These are phyloP conservation scores for Rhynchosporium agropyri DNA, from an alignment of 2,329 filamentous ascomycete genomes.

Conservation along the genomic window DNA sequence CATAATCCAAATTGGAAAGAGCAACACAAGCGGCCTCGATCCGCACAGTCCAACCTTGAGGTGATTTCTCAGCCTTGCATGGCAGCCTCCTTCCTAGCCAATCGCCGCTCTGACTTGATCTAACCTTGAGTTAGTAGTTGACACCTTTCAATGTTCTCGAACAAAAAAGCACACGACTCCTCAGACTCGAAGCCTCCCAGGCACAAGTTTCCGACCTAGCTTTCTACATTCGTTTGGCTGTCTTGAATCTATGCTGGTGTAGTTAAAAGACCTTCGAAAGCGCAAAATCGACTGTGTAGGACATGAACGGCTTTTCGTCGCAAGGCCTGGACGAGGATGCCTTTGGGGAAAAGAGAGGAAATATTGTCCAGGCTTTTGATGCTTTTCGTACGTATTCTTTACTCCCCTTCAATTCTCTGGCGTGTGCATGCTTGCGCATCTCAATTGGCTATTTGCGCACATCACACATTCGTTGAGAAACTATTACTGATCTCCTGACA, in stretches of 20 bases:
- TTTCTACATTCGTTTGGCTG: slow-evolving; percentile 9
- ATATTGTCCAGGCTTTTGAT: slow-evolving; percentile 85
- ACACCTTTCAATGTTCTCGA: slow-evolving; percentile 28
- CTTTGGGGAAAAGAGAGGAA: slow-evolving; percentile 72
- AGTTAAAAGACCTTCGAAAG: slow-evolving; percentile 9
- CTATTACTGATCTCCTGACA: slow-evolving; percentile 12
- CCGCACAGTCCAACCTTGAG: not conserved
- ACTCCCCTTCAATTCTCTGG: not conserved
- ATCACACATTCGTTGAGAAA: not conserved
- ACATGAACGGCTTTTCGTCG: slow-evolving; percentile 76
- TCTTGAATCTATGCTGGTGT: slow-evolving; percentile 23
- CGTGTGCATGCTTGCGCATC: not conserved
- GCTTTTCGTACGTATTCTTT: slow-evolving; percentile 80
- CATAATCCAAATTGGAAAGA: no score
- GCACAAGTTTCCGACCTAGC: slow-evolving; percentile 17
- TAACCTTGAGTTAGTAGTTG: slow-evolving; percentile 17
- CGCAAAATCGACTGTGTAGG: slow-evolving; percentile 19
- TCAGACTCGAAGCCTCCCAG: slow-evolving; percentile 25
- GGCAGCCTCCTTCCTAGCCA: slow-evolving; percentile 6
- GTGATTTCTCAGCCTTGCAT: slow-evolving; percentile 29
- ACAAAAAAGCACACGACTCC: slow-evolving; percentile 15
- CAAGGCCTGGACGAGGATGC: slow-evolving; percentile 73
- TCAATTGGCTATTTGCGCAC: slow-evolving; percentile 7
- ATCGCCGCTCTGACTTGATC: slow-evolving; percentile 13
- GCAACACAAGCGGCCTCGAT: no score